phyloP scores from a whole-genome alignment of 495 filamentous ascomycete species.

The Parathielavia hyrcaniae region DNA sequence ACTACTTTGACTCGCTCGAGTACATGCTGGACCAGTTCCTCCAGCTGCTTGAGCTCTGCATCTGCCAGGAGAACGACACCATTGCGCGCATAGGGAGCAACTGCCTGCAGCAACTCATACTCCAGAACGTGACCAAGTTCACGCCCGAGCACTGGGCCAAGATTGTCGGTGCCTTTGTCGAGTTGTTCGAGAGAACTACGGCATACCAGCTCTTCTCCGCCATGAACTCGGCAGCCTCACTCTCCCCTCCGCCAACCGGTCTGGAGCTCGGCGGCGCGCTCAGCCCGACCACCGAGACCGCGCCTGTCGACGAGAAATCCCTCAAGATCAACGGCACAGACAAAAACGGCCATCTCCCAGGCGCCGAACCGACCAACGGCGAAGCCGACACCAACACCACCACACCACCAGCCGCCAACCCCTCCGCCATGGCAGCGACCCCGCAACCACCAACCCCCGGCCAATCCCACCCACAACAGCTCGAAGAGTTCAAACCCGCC shows the following conservation, averaged over 20 bases:
- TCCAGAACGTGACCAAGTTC: constrained; percentile 94
- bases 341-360: constrained; percentile 24
- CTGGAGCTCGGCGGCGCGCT: constrained; percentile 40
- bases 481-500: constrained; percentile 85
- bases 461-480: constrained; percentile 45
- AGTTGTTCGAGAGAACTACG: constrained; percentile 89
- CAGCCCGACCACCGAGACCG: constrained; percentile 35
- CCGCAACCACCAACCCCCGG: constrained; percentile 15
- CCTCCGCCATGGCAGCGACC: constrained; percentile 24
- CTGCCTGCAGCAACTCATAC: constrained; percentile 89
- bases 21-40: constrained; percentile 96
- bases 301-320: constrained; percentile 46
- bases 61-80: constrained; percentile 98
- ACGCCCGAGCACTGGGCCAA: constrained; percentile 80
- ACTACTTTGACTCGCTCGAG: constrained; percentile 91
- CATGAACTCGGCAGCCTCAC: constrained; percentile 45
- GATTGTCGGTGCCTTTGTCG: constrained; percentile 90
- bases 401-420: constrained; percentile 11
- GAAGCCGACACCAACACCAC: constrained; percentile 21
- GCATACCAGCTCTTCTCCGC: constrained; percentile 89
- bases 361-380: constrained; percentile 30
- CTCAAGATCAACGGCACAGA: constrained; percentile 59
- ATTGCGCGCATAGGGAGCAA: constrained; percentile 97
- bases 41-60: constrained; percentile 87
- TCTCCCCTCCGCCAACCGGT: constrained; percentile 39